Evolutionary conservation across 2,329 filamentous ascomycete species (phyloP).

Genomic region (Aspergillus udagawae): DNA sequence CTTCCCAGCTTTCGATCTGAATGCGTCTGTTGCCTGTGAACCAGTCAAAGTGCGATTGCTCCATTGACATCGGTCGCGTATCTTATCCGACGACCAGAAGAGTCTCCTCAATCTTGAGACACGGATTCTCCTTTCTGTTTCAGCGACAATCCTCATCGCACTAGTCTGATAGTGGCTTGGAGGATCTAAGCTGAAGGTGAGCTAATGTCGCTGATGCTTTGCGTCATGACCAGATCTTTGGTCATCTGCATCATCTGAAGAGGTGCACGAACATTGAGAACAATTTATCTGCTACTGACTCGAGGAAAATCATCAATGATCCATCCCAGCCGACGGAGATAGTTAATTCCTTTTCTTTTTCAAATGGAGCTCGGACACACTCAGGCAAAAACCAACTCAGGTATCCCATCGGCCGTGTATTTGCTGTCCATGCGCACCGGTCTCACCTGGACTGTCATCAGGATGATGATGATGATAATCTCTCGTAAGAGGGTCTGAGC

Average conservation of each 20-base stretch:
- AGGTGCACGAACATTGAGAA: too few species aligned
- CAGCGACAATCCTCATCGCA: slow-evolving; percentile 4
- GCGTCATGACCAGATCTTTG: too few species aligned
- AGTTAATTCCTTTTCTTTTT: too few species aligned
- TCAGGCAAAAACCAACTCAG: not conserved
- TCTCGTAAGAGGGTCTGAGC: not conserved
- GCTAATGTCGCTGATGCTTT: too few species aligned
- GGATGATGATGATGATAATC: not conserved
- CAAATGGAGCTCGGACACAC: not conserved
- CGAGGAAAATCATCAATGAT: too few species aligned
- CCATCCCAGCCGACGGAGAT: too few species aligned
- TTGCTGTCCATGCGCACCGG: too few species aligned
- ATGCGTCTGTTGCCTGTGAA: not conserved
- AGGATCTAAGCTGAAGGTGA: not conserved
- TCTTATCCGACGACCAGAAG: slow-evolving; percentile 2
- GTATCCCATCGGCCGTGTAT: too few species aligned
- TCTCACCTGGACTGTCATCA: too few species aligned
- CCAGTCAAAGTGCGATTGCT: not conserved
- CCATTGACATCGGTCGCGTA: slow-evolving; percentile 4
- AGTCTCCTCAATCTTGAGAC: slow-evolving; percentile 17
- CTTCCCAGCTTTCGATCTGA: not conserved
- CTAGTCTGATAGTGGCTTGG: not conserved
- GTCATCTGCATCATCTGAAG: too few species aligned
- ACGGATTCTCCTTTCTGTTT: slow-evolving; percentile 3
- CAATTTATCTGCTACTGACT: too few species aligned